These are phyloP conservation scores for Neurospora discreta DNA, from an alignment of 495 filamentous ascomycete genomes.

Conservation along the genomic window DNA sequence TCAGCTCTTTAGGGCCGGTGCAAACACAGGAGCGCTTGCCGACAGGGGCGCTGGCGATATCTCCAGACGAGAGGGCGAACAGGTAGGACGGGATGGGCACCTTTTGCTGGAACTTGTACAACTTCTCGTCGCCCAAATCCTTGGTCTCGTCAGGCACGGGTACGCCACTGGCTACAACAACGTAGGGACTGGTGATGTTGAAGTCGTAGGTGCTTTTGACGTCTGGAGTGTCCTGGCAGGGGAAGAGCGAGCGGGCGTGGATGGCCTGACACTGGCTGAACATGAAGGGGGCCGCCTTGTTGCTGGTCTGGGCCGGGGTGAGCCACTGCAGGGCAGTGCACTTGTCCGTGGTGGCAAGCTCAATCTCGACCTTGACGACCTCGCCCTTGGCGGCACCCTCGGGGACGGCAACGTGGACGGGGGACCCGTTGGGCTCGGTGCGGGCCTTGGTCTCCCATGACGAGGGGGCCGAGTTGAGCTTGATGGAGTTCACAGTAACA, in stretches of 20 bases:
- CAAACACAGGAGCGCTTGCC: conserved; percentile 75
- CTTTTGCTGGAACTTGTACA: conserved; percentile 77
- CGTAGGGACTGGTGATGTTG: conserved; percentile 73
- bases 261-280: conserved; percentile 98
- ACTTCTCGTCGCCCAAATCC: conserved; percentile 36
- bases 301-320: conserved; percentile 78
- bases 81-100: conserved; percentile 92
- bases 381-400: conserved; percentile 50
- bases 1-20: conserved; percentile 77
- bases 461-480: conserved; percentile 40
- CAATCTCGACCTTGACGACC: conserved; percentile 49
- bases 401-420: conserved; percentile 61
- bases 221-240: conserved; percentile 93
- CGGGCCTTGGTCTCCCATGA: conserved; percentile 61
- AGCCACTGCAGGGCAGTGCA: conserved; percentile 94
- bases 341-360: conserved; percentile 59
- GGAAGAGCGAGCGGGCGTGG: conserved; percentile 83
- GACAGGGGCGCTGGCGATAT: conserved; percentile 73
- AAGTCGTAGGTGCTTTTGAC: conserved; percentile 87
- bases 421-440: conserved; percentile 65
- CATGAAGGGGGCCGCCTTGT: conserved; percentile 91
- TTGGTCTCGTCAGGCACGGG: conserved; percentile 42
- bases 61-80: conserved; percentile 83
- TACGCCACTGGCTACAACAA: conserved; percentile 80
- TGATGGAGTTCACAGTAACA: conserved; percentile 58